Percentiles rank a stretch among this genome's conserved stretches.
phyloP scores from a whole-genome alignment of 306 rosid genomes.

The Coriaria nepalensis region DNA sequence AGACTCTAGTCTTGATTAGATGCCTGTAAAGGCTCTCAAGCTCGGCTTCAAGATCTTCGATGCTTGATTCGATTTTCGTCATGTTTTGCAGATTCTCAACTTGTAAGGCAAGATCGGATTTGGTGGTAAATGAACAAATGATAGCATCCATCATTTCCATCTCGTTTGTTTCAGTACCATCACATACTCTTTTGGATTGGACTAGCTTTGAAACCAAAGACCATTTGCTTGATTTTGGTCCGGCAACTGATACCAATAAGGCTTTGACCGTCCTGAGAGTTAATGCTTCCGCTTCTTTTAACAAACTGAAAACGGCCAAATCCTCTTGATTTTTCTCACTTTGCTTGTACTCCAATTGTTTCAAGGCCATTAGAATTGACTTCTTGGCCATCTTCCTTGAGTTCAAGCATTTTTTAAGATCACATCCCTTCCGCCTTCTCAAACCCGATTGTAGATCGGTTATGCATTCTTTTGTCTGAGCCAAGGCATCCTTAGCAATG shows the following conservation, averaged over 20 bases:
- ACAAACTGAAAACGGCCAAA: background rate
- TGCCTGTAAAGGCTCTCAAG: conserved; percentile 13
- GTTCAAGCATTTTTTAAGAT: conserved; percentile 4
- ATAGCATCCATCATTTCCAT: conserved; percentile 9
- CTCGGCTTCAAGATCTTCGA: conserved; percentile 12
- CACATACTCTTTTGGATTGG: conserved; percentile 16
- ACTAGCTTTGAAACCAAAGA: conserved; percentile 18
- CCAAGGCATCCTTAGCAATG: conserved; percentile 11
- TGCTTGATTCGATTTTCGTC: conserved; percentile 10
- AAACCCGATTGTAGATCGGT: conserved; percentile 12
- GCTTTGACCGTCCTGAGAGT: conserved; percentile 8
- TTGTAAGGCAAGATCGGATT: background rate
- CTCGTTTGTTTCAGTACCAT: conserved; percentile 4
- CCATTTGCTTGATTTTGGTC: conserved; percentile 12
- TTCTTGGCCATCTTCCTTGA: conserved; percentile 16
- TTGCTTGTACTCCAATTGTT: conserved; percentile 4
- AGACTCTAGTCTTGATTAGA: conserved; percentile 17
- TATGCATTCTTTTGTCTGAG: conserved; percentile 16
- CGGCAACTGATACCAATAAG: conserved; percentile 10
- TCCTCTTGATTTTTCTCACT: conserved; percentile 2
- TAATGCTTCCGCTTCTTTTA: conserved; percentile 13
- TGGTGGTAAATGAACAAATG: background rate
- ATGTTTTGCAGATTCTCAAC: conserved; percentile 9
- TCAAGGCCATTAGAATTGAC: conserved; percentile 13
- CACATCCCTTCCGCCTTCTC: conserved; percentile 11